Conservation (phyloP, 768 basidiomycete genomes). For the Tulasnella sp. region DNA sequence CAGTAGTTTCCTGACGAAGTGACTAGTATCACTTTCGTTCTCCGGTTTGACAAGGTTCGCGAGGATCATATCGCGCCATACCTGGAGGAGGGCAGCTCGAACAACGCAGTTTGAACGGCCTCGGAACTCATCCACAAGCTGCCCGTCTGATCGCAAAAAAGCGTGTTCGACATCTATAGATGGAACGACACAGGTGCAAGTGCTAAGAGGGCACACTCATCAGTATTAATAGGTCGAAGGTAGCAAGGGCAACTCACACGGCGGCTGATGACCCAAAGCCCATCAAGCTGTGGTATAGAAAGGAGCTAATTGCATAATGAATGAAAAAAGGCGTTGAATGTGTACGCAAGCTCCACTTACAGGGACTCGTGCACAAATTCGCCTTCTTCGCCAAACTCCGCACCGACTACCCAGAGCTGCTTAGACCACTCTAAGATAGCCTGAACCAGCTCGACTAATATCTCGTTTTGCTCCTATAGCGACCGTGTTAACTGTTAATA, state of each 20-base stretch:
- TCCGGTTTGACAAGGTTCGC: not conserved
- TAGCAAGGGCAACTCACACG: not conserved
- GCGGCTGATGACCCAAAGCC: not conserved
- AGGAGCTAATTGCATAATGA: not conserved
- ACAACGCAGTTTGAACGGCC: slow-evolving; percentile 1
- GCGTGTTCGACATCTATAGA: not conserved
- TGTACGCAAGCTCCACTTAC: too few species aligned
- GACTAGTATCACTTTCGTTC: slow-evolving; percentile 6
- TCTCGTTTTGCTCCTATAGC: slow-evolving; percentile 2
- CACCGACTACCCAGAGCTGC: slow-evolving; percentile 10
- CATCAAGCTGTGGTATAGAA: too few species aligned
- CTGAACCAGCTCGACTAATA: slow-evolving; percentile 3
- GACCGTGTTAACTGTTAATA: not conserved
- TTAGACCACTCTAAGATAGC: slow-evolving; percentile 7
- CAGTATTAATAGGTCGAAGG: not conserved
- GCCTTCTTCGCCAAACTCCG: slow-evolving; percentile 3
- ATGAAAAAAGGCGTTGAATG: not conserved
- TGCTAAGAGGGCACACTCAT: not conserved
- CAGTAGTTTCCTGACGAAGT: not conserved
- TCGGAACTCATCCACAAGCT: not conserved
- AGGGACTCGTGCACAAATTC: slow-evolving; percentile 11
- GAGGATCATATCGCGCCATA: slow-evolving; percentile 9
- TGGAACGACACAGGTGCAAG: slow-evolving; percentile 7
- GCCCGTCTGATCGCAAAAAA: slow-evolving; percentile 1
- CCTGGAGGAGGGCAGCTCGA: not conserved